Conservation (phyloP, 805 yeast species). For the Komagataella pastoris region DNA sequence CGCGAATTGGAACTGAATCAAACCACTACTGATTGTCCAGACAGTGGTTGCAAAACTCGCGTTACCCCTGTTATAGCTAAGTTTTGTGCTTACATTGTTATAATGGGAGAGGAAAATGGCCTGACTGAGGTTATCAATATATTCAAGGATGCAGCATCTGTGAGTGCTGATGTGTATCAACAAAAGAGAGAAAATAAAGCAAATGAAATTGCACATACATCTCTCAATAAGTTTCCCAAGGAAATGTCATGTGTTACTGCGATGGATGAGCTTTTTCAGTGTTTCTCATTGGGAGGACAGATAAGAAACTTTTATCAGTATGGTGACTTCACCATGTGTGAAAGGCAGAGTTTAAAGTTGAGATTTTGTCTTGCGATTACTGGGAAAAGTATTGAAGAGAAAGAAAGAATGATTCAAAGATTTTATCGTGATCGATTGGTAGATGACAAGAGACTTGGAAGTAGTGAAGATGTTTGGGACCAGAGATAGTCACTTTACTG, state of each 20-base stretch:
- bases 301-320: constrained; percentile 70
- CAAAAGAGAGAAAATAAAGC: neutral
- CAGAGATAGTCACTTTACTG: constrained; percentile 11
- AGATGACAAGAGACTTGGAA: constrained; percentile 51
- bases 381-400: constrained; percentile 40
- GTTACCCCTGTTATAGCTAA: neutral
- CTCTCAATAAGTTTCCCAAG: constrained; percentile 8
- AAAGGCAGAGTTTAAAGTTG: constrained; percentile 55
- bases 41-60: neutral
- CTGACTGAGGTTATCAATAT: neutral
- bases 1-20: neutral
- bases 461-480: constrained; percentile 82
- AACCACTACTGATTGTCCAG: neutral
- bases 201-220: neutral
- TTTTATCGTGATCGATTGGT: constrained; percentile 56
- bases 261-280: constrained; percentile 72
- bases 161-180: neutral
- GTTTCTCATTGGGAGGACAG: constrained; percentile 89
- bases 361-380: constrained; percentile 63
- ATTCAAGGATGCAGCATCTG: neutral
- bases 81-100: neutral
- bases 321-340: constrained; percentile 67
- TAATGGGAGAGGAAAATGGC: neutral
- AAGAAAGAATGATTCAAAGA: constrained; percentile 40
- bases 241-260: constrained; percentile 66